Base-by-base conservation (phyloP, 108 stramenopile species). In the Schizochytrium sp. region DNA sequence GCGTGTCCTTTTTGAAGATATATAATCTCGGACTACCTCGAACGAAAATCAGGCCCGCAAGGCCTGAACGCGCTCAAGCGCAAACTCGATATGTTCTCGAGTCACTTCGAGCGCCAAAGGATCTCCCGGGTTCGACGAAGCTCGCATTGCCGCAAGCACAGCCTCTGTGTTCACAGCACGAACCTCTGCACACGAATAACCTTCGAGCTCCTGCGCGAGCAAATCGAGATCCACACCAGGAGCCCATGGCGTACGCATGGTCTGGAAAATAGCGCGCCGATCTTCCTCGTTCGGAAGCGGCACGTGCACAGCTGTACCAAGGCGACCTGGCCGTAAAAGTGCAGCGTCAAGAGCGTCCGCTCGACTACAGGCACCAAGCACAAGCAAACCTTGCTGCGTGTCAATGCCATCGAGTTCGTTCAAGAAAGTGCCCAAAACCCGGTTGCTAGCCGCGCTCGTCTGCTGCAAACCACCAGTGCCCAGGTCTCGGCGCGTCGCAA, bases 361-460 rank as follows among this genome's bases (percentile, higher is more conserved):
- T 88, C 98, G 96, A 92, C 98, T 99, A 45, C 98, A 98, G 3
- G 99, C 98, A 58, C 98, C 99, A 91, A 99, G 97, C 60, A 99
- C 97, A 89, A 99, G 98, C 34, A 99, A 93, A 89, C 95, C 96
- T 6, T 83, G 76, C n/a, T 25, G 76, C 10, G 76, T 53, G 48
- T 53, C 76, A 72, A 97, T 72, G 12, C 95, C 94, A 57, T 92
- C 87, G 47, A 98, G 95, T 91, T 99, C 98, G 41, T 97, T 96
- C 18, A 99, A 93, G 88, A 99, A 98, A 92, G 99, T 98, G 94
- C 98, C 99, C 93, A 99, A 98, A 51, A 98, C 98, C 90, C 98
- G 96, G 92, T 99, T 98, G 71, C 58, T n/a, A 5, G 97, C 96
- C 0, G 98, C 96, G 34, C 98, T 69, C 10, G 63, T 69, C 63